Evolutionary conservation across 2,329 filamentous ascomycete genomes (phyloP).

Genomic region (Acrocalymma vagum): DNA sequence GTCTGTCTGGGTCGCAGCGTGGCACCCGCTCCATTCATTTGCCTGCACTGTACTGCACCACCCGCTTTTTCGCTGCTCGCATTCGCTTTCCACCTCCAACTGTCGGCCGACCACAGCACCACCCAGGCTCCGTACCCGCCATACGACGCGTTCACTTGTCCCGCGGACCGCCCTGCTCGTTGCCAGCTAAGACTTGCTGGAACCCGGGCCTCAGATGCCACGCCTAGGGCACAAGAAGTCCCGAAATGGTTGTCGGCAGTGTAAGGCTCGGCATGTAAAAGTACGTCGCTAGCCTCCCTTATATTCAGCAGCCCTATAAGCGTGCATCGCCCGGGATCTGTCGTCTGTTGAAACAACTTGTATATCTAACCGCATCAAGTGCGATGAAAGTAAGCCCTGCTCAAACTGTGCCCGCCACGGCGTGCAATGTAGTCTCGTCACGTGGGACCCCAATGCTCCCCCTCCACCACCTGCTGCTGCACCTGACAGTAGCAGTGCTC

Average conservation of each 20-base stretch:
- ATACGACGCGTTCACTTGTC: constrained; percentile 7
- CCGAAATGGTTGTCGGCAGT: constrained; percentile 43
- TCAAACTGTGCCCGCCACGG: constrained; percentile 47
- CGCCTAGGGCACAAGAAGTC: constrained; percentile 49
- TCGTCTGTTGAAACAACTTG: constrained; percentile 6
- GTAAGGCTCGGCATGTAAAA: constrained; percentile 49
- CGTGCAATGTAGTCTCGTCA: constrained; percentile 45
- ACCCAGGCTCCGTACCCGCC: constrained; percentile 12
- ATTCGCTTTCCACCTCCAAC: constrained; percentile 23
- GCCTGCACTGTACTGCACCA: too few species aligned
- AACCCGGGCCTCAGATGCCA: constrained; percentile 35
- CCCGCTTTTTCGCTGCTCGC: too few species aligned
- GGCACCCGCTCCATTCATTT: too few species aligned
- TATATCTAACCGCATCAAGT: constrained; percentile 27
- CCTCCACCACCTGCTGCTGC: constrained; percentile 19
- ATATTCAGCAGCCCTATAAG: constrained; percentile 5
- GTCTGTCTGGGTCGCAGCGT: too few species aligned
- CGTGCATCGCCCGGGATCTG: background rate
- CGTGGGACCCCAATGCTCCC: constrained; percentile 29
- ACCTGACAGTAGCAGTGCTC: constrained; percentile 15
- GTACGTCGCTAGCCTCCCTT: constrained; percentile 27
- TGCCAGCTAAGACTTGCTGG: constrained; percentile 15
- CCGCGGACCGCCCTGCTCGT: constrained; percentile 15
- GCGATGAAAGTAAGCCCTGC: constrained; percentile 49
- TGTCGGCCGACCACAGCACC: constrained; percentile 13